These are phyloP conservation scores for Dictyostelium firmibasis DNA, from an alignment of 78 protist species.

Conservation along the genomic window DNA sequence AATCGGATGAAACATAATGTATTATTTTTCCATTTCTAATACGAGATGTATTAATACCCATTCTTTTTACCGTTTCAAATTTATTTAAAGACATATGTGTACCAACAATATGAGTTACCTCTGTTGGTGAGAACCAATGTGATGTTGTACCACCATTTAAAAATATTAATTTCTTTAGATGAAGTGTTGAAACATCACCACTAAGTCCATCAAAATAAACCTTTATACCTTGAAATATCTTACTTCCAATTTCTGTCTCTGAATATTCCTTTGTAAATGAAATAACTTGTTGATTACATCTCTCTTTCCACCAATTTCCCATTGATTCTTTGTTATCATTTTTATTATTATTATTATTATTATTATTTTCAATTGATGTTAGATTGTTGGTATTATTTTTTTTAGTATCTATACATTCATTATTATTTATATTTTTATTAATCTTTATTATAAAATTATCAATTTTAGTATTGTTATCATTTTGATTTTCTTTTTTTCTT, in stretches of 20 bases:
- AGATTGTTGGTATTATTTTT: background rate
- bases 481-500: background rate
- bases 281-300: background rate
- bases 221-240: background rate
- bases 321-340: background rate
- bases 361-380: no score
- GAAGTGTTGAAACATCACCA: conserved; percentile 19
- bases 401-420: background rate
- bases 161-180: conserved; percentile 27
- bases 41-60: background rate
- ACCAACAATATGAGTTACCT: conserved; percentile 35
- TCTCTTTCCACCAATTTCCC: background rate
- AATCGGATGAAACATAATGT: conserved; percentile 39
- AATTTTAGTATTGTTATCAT: background rate
- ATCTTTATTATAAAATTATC: background rate
- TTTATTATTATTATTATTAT: background rate
- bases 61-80: background rate
- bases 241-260: background rate
- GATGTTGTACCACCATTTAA: conserved; percentile 39
- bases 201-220: conserved; percentile 69
- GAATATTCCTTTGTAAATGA: background rate
- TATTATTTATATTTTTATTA: background rate
- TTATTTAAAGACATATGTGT: conserved; percentile 35
- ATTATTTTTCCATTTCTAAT: background rate
- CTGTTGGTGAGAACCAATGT: conserved; percentile 14